Conservation (phyloP, 177 flowering plant genomes). For the Telopea speciosissima region DNA sequence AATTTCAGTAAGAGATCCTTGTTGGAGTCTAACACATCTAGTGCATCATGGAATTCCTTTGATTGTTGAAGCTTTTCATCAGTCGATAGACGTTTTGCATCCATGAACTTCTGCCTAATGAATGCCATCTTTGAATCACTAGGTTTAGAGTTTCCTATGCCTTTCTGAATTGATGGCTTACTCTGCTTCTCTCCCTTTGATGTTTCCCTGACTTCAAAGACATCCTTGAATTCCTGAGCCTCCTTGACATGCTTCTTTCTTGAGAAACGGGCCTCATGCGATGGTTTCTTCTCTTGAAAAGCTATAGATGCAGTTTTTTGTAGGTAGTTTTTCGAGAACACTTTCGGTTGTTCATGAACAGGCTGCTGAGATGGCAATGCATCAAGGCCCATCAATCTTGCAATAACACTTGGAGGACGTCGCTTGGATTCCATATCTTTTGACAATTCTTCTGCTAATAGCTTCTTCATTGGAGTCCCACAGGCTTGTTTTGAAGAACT, state of each 20-base stretch:
- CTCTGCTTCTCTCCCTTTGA: conserved; percentile 23
- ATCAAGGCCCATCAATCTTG: conserved; percentile 91
- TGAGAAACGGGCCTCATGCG: conserved; percentile 25
- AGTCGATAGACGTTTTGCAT: conserved; percentile 58
- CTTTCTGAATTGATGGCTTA: conserved; percentile 15
- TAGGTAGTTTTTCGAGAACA: conserved; percentile 22
- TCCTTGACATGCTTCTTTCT: conserved; percentile 36
- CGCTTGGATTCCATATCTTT: conserved; percentile 50
- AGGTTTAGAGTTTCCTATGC: conserved; percentile 20
- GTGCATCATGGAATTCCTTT: conserved; percentile 59
- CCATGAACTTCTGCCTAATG: conserved; percentile 53
- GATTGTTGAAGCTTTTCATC: conserved; percentile 57
- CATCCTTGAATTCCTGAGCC: conserved; percentile 77
- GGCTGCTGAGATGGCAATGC: conserved; percentile 55
- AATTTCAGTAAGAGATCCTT: conserved; percentile 57
- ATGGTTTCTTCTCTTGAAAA: conserved; percentile 19
- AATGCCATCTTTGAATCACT: conserved; percentile 47
- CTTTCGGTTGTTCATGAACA: conserved; percentile 35
- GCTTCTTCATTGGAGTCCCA: conserved; percentile 56
- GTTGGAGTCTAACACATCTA: conserved; percentile 58
- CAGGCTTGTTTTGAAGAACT: conserved; percentile 21
- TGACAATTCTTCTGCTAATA: conserved; percentile 63
- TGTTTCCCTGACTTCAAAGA: conserved; percentile 66
- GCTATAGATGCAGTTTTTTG: conserved; percentile 23
- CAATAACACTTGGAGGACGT: conserved; percentile 63